Evolutionary conservation across 345 rosid species (phyloP).

Genomic region (Ailanthus altissimus): DNA sequence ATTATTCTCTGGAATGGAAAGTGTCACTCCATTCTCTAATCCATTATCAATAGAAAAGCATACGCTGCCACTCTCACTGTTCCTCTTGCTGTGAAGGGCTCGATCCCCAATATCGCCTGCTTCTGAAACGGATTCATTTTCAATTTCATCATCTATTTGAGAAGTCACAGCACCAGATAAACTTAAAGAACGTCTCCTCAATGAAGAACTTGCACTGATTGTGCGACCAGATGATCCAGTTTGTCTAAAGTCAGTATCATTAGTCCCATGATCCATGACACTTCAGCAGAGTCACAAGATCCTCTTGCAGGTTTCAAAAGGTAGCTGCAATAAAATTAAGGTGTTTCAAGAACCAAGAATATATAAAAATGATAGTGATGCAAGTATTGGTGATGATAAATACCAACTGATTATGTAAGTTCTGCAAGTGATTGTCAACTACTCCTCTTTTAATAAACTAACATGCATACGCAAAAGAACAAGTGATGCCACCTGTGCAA

Average conservation of each 20-base stretch:
- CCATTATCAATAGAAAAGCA: slow-evolving; percentile 43
- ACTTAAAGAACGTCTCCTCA: slow-evolving; percentile 46
- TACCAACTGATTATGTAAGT: too few species aligned
- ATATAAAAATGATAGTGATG: background rate
- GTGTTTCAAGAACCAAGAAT: background rate
- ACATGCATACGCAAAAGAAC: background rate
- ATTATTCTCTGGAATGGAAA: slow-evolving; percentile 32
- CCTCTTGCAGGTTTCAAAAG: background rate
- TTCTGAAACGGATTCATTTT: slow-evolving; percentile 72
- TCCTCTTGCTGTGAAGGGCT: slow-evolving; percentile 53
- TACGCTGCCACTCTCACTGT: slow-evolving; percentile 44
- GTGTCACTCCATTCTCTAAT: slow-evolving; percentile 38
- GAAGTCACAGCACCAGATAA: slow-evolving; percentile 37
- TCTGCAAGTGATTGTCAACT: background rate
- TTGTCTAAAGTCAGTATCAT: slow-evolving; percentile 22
- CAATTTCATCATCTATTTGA: slow-evolving; percentile 44
- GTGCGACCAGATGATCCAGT: slow-evolving; percentile 42
- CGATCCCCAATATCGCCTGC: slow-evolving; percentile 92
- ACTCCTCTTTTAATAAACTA: slow-evolving; percentile 3
- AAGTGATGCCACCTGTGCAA: background rate
- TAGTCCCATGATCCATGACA: slow-evolving; percentile 47
- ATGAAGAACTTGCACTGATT: slow-evolving; percentile 52
- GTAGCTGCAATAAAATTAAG: background rate
- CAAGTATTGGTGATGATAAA: background rate
- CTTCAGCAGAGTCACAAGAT: slow-evolving; percentile 23